Conservation (phyloP, 176 grass and related monocot species). For the Carex scoparia region DNA sequence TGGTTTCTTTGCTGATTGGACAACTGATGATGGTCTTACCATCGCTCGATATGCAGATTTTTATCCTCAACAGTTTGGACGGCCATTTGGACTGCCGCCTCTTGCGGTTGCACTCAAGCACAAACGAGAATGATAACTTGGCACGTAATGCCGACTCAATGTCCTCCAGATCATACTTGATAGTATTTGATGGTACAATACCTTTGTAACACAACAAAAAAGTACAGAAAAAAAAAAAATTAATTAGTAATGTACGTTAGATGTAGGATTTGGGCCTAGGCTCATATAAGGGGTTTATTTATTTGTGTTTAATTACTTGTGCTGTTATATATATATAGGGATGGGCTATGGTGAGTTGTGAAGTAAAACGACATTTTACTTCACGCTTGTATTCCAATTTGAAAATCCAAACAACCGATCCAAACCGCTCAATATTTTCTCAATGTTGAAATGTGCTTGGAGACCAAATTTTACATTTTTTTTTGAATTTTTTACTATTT, state of each 20-base stretch:
- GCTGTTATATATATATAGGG: background rate
- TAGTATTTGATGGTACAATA: conserved; percentile 7
- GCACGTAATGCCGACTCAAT: background rate
- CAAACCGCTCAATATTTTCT: no score
- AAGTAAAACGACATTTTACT: no score
- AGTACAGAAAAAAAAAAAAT: background rate
- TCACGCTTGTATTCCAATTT: no score
- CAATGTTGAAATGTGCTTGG: no score
- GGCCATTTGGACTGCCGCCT: background rate
- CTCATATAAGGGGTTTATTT: background rate
- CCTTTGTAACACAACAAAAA: conserved; percentile 11
- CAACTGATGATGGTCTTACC: conserved; percentile 17
- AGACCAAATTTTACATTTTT: no score
- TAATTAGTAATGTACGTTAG: background rate
- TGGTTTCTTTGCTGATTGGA: conserved; percentile 10
- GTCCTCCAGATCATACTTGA: conserved; percentile 14
- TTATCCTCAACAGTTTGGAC: conserved; percentile 3
- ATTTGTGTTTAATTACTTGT: background rate
- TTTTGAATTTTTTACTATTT: no score
- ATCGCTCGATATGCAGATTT: conserved; percentile 25
- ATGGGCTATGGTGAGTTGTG: no score
- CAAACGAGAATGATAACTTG: conserved; percentile 8
- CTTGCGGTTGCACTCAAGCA: conserved; percentile 17
- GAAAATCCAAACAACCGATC: no score
- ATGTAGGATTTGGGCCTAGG: background rate